Percentiles rank a stretch among this genome's conserved stretches.
Conservation (phyloP, 306 rosid species). For the Macrotyloma uniflorum region DNA sequence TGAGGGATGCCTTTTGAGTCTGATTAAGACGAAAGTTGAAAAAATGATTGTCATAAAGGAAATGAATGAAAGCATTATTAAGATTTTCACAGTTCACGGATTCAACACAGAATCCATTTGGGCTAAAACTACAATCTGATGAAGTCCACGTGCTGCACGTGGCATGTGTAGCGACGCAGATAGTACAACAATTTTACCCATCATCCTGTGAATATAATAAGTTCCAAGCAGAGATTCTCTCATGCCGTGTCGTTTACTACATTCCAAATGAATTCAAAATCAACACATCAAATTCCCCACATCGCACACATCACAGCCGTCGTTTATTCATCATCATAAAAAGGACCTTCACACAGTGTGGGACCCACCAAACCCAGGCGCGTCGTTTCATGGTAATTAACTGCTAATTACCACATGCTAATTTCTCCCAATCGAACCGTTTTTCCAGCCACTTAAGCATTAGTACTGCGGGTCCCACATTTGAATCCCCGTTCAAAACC, state of each 20-base stretch:
- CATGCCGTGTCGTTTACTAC: background rate
- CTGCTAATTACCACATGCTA: background rate
- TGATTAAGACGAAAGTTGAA: background rate
- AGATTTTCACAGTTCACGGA: background rate
- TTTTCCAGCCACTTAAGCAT: background rate
- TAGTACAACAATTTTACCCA: background rate
- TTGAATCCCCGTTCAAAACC: background rate
- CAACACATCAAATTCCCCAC: background rate
- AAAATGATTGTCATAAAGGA: background rate
- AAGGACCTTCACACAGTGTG: background rate
- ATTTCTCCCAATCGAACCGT: background rate
- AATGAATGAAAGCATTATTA: background rate
- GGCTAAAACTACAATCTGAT: background rate
- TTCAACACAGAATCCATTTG: background rate
- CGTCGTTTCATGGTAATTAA: constrained; percentile 9
- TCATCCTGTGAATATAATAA: background rate
- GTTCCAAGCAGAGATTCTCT: constrained; percentile 37
- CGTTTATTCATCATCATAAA: background rate
- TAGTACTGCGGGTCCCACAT: constrained; percentile 15
- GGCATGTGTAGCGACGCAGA: background rate
- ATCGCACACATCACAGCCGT: constrained; percentile 30
- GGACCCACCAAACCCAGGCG: background rate
- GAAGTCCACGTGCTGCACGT: constrained; percentile 29
- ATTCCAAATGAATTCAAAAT: background rate
- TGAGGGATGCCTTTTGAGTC: background rate